phyloP scores from a whole-genome alignment of 306 rosid genomes.

The Prunus mira region DNA sequence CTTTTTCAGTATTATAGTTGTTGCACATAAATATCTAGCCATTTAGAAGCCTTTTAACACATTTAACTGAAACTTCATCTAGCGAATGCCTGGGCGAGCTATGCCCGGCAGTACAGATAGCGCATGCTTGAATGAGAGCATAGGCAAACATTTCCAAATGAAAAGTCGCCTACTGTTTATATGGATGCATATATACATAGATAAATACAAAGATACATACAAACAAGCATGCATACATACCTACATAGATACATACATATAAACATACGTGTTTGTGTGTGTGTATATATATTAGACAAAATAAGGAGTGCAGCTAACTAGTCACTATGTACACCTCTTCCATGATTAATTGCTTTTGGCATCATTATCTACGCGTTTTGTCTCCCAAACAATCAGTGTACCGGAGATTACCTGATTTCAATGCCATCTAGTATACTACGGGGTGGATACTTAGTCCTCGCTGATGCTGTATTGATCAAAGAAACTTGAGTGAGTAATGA shows the following conservation, averaged over 20 bases:
- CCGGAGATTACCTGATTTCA: conserved; percentile 54
- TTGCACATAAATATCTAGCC: not conserved
- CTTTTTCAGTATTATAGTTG: not conserved
- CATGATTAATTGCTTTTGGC: not conserved
- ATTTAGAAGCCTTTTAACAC: not conserved
- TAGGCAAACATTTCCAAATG: not conserved
- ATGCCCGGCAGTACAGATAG: not conserved
- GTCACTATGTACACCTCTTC: not conserved
- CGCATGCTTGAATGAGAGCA: not conserved
- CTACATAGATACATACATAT: not conserved
- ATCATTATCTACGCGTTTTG: not conserved
- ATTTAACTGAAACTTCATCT: not conserved
- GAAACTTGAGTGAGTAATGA: conserved; percentile 9
- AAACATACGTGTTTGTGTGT: no score
- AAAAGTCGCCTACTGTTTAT: not conserved
- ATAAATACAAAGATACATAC: not conserved
- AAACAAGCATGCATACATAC: not conserved
- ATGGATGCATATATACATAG: not conserved
- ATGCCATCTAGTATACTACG: conserved; percentile 20
- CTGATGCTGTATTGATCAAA: conserved; percentile 28
- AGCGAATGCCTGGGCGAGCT: not conserved
- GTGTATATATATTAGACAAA: not conserved
- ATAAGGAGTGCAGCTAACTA: not conserved
- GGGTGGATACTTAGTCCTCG: conserved; percentile 17
- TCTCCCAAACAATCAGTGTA: not conserved